Percentiles rank a stretch among this genome's conserved stretches.
These are phyloP conservation scores for Agaricus subrufescens DNA, from an alignment of 768 basidiomycete species.

Conservation along the genomic window DNA sequence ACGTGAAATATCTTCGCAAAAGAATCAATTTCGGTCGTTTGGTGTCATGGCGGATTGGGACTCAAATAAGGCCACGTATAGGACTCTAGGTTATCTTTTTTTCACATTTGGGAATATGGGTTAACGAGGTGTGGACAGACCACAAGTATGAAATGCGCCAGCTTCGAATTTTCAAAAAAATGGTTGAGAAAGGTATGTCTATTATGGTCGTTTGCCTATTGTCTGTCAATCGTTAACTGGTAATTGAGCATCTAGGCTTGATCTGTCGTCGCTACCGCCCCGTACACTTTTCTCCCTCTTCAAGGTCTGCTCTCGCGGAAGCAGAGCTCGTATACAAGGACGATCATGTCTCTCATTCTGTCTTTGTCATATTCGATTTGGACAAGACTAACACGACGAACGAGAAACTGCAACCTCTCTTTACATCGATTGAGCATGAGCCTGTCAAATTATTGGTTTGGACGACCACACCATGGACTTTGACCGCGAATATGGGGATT, in stretches of 20 bases:
- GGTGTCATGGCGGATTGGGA: slow-evolving; percentile 94
- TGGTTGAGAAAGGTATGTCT: slow-evolving; percentile 75
- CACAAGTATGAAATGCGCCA: slow-evolving; percentile 87
- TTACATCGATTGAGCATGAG: slow-evolving; percentile 17
- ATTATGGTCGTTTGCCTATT: background rate
- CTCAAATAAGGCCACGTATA: slow-evolving; percentile 58
- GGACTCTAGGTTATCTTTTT: slow-evolving; percentile 65
- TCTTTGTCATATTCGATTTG: slow-evolving; percentile 79
- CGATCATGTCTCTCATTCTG: slow-evolving; percentile 82
- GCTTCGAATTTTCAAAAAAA: slow-evolving; percentile 74
- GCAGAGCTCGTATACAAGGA: slow-evolving; percentile 91
- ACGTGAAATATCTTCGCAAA: slow-evolving; percentile 72
- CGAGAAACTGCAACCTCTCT: slow-evolving; percentile 24
- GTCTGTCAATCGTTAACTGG: background rate
- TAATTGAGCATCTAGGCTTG: slow-evolving; percentile 41
- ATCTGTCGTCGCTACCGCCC: slow-evolving; percentile 87
- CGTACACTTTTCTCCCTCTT: slow-evolving; percentile 93
- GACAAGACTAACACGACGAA: slow-evolving; percentile 22
- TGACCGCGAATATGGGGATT: slow-evolving; percentile 96
- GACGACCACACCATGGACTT: slow-evolving; percentile 98
- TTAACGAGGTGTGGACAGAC: slow-evolving; percentile 41
- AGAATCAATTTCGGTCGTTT: slow-evolving; percentile 75
- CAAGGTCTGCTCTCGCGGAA: slow-evolving; percentile 90
- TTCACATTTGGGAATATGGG: background rate
- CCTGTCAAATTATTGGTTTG: slow-evolving; percentile 70